Conservation (phyloP, 371 early-diverging fungal species). For the Coemansia sp. region DNA sequence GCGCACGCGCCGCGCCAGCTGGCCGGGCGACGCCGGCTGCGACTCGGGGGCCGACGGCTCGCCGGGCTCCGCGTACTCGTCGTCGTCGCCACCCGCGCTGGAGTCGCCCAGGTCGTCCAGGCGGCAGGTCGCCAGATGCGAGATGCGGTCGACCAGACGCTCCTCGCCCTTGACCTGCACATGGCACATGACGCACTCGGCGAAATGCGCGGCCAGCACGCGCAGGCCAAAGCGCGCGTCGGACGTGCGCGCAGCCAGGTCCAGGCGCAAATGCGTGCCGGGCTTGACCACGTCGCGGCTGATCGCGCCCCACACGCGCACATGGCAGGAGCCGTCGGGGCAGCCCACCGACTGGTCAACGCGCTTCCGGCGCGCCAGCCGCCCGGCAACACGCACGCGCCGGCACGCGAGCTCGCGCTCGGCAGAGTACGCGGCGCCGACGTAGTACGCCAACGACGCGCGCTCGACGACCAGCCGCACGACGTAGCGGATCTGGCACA, state of each 20-base stretch:
- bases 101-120: constrained; percentile 18
- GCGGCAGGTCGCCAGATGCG: constrained; percentile 28
- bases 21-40: neutral
- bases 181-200: constrained; percentile 44
- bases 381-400: constrained; percentile 17
- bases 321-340: constrained; percentile 48
- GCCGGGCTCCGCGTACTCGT: neutral
- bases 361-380: constrained; percentile 33
- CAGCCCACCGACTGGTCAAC: constrained; percentile 48
- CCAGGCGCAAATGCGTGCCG: constrained; percentile 27
- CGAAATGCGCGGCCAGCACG: constrained; percentile 32
- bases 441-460: neutral
- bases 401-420: constrained; percentile 33
- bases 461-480: constrained; percentile 28
- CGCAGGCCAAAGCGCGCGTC: constrained; percentile 44
- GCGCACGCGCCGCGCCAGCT: constrained; percentile 16
- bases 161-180: constrained; percentile 45
- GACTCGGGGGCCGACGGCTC: neutral
- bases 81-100: neutral
- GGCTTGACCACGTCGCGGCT: constrained; percentile 41
- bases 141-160: constrained; percentile 37
- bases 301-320: constrained; percentile 37
- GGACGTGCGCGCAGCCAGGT: constrained; percentile 35
- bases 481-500: constrained; percentile 32
- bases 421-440: constrained; percentile 6